Evolutionary conservation across 257 asterid genomes (phyloP).

Genomic region (Nicotiana noctiflora): DNA sequence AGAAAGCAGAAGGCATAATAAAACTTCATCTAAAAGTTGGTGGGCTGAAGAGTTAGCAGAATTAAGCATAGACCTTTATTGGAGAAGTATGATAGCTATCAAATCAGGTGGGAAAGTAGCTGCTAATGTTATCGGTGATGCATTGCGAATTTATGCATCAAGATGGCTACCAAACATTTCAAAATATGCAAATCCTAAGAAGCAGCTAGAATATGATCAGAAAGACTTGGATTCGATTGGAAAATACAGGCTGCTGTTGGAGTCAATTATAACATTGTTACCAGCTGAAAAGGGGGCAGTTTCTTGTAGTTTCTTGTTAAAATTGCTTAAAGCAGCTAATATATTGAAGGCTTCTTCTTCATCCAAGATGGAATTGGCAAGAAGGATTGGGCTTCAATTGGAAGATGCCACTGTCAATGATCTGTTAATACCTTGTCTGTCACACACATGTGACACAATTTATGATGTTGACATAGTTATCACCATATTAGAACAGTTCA

Average conservation of each 20-base stretch:
- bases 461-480: slow-evolving; percentile 63
- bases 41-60: slow-evolving; percentile 92
- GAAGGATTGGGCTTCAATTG: slow-evolving; percentile 54
- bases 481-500: slow-evolving; percentile 60
- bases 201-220: slow-evolving; percentile 8
- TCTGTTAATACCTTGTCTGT: slow-evolving; percentile 52
- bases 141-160: slow-evolving; percentile 57
- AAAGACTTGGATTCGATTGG: slow-evolving; percentile 23
- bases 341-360: slow-evolving; percentile 65
- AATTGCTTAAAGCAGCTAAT: slow-evolving; percentile 65
- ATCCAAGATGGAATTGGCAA: slow-evolving; percentile 55
- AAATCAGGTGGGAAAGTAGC: slow-evolving; percentile 71
- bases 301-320: slow-evolving; percentile 74
- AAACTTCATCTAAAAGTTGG: slow-evolving; percentile 44
- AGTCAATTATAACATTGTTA: slow-evolving; percentile 69
- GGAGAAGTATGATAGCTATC: slow-evolving; percentile 78
- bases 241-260: slow-evolving; percentile 58
- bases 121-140: slow-evolving; percentile 58
- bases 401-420: slow-evolving; percentile 73
- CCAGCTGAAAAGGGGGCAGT: slow-evolving; percentile 67
- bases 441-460: slow-evolving; percentile 20
- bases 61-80: slow-evolving; percentile 71
- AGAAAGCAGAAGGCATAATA: slow-evolving; percentile 36
- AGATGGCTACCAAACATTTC: slow-evolving; percentile 66
- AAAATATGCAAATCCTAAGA: slow-evolving; percentile 26